Evolutionary conservation across 2,329 filamentous ascomycete genomes (phyloP).

Genomic region (Phialophora tarda): DNA sequence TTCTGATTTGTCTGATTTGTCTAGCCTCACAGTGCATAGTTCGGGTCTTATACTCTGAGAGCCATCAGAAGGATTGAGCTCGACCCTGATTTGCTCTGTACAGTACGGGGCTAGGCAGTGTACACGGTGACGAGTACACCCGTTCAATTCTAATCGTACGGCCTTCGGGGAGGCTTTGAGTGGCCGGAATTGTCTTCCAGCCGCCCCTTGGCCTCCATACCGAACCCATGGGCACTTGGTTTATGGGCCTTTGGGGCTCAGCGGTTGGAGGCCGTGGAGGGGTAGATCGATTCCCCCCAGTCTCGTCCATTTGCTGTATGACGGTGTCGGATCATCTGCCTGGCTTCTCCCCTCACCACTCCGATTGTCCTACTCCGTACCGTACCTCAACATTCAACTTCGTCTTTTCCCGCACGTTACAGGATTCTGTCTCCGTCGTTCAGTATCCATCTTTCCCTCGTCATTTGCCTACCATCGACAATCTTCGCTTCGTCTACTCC

Average conservation of each 20-base stretch:
- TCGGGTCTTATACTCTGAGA: neutral
- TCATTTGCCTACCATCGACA: neutral
- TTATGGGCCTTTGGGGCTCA: neutral
- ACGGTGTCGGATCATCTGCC: neutral
- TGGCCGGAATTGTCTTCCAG: neutral
- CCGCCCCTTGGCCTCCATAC: neutral
- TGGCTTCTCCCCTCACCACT: neutral
- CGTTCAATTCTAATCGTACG: neutral
- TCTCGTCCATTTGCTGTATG: neutral
- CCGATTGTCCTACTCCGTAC: neutral
- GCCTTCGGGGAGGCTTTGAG: neutral
- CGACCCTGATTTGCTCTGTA: neutral
- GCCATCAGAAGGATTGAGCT: neutral
- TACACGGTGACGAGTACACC: no score
- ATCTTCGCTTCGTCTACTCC: slow-evolving; percentile 1
- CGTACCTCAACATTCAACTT: neutral
- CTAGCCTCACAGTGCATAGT: neutral
- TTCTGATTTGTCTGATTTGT: neutral
- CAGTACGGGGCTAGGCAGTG: neutral
- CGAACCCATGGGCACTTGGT: neutral
- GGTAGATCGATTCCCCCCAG: neutral
- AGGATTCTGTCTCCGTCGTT: neutral
- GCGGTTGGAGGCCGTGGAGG: neutral
- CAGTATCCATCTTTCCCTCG: neutral
- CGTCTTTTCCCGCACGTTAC: neutral